phyloP scores from a whole-genome alignment of 139 green algal species.

The Coccomyxa sp. region DNA sequence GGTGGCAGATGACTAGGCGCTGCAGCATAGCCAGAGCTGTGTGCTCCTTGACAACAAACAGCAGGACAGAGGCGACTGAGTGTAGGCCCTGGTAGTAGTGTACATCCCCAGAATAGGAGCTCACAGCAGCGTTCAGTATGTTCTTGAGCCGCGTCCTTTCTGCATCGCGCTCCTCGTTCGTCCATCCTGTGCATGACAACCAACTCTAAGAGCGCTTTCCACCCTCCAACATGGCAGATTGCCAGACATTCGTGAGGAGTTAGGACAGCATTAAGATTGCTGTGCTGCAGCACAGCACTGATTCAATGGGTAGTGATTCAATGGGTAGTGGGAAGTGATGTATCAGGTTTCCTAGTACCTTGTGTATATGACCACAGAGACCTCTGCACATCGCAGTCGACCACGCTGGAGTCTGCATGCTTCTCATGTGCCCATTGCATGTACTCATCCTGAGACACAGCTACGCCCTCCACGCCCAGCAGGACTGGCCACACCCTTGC shows the following conservation, averaged over 20 bases:
- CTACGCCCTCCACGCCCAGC: conserved; percentile 27
- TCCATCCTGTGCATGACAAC: conserved; percentile 35
- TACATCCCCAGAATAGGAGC: conserved; percentile 31
- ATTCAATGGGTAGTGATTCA: background rate
- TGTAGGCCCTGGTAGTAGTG: conserved; percentile 89
- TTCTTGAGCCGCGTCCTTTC: conserved; percentile 49
- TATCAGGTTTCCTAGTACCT: conserved; percentile 7
- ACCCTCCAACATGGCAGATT: too few relatives aligned
- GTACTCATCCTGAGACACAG: conserved; percentile 3
- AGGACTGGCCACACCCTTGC: conserved; percentile 66
- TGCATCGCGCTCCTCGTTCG: conserved; percentile 35
- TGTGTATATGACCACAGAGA: conserved; percentile 72
- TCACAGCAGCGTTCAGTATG: conserved; percentile 63
- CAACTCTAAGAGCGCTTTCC: too few relatives aligned
- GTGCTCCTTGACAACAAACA: conserved; percentile 59
- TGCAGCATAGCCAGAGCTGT: conserved; percentile 52
- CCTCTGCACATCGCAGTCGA: conserved; percentile 65
- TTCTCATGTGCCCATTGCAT: background rate
- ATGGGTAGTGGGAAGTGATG: background rate
- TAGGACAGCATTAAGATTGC: too few relatives aligned
- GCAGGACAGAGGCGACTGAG: conserved; percentile 82
- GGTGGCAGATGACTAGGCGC: conserved; percentile 44
- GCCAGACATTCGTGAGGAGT: too few relatives aligned
- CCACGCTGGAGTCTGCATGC: conserved; percentile 52
- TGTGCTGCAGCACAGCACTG: background rate